These are phyloP conservation scores for Adansonia digitata DNA, from an alignment of 345 rosid genomes.

Conservation along the genomic window DNA sequence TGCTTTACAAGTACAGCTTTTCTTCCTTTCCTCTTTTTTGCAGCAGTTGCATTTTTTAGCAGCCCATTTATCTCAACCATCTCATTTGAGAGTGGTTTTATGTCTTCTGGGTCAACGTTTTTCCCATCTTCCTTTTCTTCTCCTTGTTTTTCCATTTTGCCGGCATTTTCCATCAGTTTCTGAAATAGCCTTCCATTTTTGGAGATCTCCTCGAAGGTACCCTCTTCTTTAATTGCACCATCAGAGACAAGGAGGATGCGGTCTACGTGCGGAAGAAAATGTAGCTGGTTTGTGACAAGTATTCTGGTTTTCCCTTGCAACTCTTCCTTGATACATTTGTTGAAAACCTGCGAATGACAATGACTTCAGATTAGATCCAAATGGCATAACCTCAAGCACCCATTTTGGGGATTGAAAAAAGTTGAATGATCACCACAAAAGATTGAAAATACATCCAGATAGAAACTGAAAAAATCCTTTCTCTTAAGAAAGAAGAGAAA, in stretches of 20 bases:
- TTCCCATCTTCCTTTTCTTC: slow-evolving; percentile 25
- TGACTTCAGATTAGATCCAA: slow-evolving; percentile 9
- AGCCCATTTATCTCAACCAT: slow-evolving; percentile 17
- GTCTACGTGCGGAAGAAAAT: slow-evolving; percentile 94
- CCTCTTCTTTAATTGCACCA: slow-evolving; percentile 81
- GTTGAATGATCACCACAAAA: not conserved
- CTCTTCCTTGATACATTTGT: slow-evolving; percentile 78
- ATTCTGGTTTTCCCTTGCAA: slow-evolving; percentile 72
- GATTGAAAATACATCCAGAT: not conserved
- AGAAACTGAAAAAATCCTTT: not conserved
- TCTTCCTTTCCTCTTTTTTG: slow-evolving; percentile 46
- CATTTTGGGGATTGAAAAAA: not conserved
- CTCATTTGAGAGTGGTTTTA: slow-evolving; percentile 37
- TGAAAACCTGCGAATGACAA: slow-evolving; percentile 65
- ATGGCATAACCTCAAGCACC: not conserved
- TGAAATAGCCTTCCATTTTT: slow-evolving; percentile 62
- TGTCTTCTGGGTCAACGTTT: slow-evolving; percentile 23
- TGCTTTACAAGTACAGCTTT: slow-evolving; percentile 81
- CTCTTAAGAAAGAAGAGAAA: not conserved
- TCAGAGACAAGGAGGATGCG: slow-evolving; percentile 61
- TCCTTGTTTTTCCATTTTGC: slow-evolving; percentile 72
- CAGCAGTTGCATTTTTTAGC: slow-evolving; percentile 20
- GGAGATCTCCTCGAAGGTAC: slow-evolving; percentile 83
- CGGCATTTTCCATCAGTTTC: slow-evolving; percentile 93
- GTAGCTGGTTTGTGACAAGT: slow-evolving; percentile 93